A percentile compares a stretch with the other conserved stretches of the same genome.
These are phyloP conservation scores for Gossypium arboreum DNA, from an alignment of 345 rosid genomes.

Conservation along the genomic window DNA sequence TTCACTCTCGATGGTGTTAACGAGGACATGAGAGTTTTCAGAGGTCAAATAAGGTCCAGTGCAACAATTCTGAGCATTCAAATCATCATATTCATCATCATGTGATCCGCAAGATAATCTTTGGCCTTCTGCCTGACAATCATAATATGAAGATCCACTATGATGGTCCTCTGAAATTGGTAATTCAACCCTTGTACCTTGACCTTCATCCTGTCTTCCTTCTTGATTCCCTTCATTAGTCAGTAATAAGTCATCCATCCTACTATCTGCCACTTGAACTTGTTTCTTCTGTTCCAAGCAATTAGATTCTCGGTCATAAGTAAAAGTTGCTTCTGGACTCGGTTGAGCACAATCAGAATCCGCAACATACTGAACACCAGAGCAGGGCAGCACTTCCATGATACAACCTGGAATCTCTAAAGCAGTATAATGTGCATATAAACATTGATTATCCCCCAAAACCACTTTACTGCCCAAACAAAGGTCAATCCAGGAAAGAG, in stretches of 20 bases:
- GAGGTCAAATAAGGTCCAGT: conserved; percentile 34
- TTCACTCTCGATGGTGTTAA: conserved; percentile 51
- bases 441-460: conserved; percentile 17
- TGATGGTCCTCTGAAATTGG: conserved; percentile 32
- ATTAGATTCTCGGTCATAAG: conserved; percentile 33
- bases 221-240: conserved; percentile 28
- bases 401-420: conserved; percentile 23
- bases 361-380: conserved; percentile 43
- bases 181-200: conserved; percentile 29
- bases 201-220: conserved; percentile 33
- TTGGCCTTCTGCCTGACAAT: conserved; percentile 38
- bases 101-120: conserved; percentile 41
- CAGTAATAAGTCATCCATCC: conserved; percentile 31
- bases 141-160: conserved; percentile 40
- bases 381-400: conserved; percentile 58
- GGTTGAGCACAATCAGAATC: conserved; percentile 41
- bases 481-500: conserved; percentile 14
- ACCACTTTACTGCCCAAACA: conserved; percentile 28
- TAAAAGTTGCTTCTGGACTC: conserved; percentile 30
- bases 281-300: conserved; percentile 32
- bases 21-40: conserved; percentile 40
- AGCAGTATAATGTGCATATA: conserved; percentile 15
- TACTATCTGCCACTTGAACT: conserved; percentile 33
- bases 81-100: conserved; percentile 48
- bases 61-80: conserved; percentile 35